Evolutionary conservation across 2,329 filamentous ascomycete genomes (phyloP), one percentile per base, ranked within the genome.

Genomic region (Aulographum hederae): DNA sequence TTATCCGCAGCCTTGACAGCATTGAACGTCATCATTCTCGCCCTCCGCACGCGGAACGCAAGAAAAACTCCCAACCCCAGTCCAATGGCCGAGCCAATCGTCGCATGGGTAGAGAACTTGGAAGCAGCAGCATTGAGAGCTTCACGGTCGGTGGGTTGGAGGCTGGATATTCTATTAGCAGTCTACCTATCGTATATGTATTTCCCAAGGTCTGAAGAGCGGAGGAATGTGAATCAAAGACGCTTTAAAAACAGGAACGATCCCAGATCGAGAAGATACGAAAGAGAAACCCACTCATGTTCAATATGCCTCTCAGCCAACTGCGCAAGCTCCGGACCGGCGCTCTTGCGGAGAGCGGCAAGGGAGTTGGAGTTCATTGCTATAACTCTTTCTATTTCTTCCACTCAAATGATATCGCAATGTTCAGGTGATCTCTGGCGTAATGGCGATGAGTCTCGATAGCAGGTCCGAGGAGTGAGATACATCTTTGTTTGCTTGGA

Each of bases 1-100:
- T 66, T 69, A 45, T 77, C 69, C 32, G 61, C 52, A 0, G 70
- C 61, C 14, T 63, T 60, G 51, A 78, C 69, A 5, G 67, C 65
- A 27, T 62, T 59, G 54, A 75, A 77, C 48, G 74, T 63, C n/a
- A 61, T 56, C 19, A 56, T 50, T 28, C 73, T 63, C 37, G 64
- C 59, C 25, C 52, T 52, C 25, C 73, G 60, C 8, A 78, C 46
- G 6, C 70, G 58, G 39, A 63, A 62, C 3, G 72, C 72, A 12
- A 69, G 52, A 34, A 62, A 64, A 15, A 70, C 39, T 3, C 71
- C 71, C 0, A 78, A 53, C 0, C 64, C 65, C 2, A 78, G 46
- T 3, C 74, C 73, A 2, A 72, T 38, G 4, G 69, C 44, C 1
- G 71, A 72, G 20, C 73, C 74, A 35, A 76, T 41, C 3, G 60